Base-by-base conservation (phyloP, 2,329 filamentous ascomycete genomes). In the Apiospora hydei region DNA sequence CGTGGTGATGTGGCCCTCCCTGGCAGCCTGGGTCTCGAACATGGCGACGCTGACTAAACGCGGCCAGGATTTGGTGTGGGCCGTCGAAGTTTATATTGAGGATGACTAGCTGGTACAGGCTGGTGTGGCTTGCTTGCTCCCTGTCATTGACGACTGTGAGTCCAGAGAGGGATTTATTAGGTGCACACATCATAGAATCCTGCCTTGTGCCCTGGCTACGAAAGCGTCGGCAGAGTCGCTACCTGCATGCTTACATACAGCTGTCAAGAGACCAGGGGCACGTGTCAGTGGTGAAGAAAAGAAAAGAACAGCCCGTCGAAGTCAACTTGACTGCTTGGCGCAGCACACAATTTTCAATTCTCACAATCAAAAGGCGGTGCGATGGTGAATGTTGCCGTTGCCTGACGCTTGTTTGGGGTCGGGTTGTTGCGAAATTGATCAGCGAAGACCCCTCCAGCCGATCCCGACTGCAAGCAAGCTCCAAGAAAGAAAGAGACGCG, bases 401-500 rank as follows among this genome's bases (percentile, higher is more conserved):
- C 10, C 10, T 57, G 51, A 43, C 41, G 41, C 41, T 57, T 16
- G 24, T 24, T 57, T 34, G 51, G 16, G 51, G 24, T 34, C 51
- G 51, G 51, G 57, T 24, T 30, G 34, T n/a, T 21, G 57, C 34
- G 18, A 64, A 41, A n/a, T 41, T 64, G 57, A 41, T 64, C 57
- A 21, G 57, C 34, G n/a, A 64, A 11, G 30, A 64, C 57, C 57
- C 57, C 57, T 64, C 30, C 41, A 64, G 53, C 10, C 57, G 57
- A 64, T 61, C 34, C 30, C 57, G 57, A 64, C 57, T n/a, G 57
- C 10, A 41, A 10, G 57, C 18, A 41, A 18, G 10, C 57, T 64
- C 34, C 21, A 26, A 68, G 46, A 30, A 68, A 68, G 44, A 49
- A 30, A 38, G 46, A 49, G 67, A 46, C 43, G 67, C 67, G 67